Base-by-base conservation (phyloP, 1,284 basidiomycete species). In the Boletus smithii region DNA sequence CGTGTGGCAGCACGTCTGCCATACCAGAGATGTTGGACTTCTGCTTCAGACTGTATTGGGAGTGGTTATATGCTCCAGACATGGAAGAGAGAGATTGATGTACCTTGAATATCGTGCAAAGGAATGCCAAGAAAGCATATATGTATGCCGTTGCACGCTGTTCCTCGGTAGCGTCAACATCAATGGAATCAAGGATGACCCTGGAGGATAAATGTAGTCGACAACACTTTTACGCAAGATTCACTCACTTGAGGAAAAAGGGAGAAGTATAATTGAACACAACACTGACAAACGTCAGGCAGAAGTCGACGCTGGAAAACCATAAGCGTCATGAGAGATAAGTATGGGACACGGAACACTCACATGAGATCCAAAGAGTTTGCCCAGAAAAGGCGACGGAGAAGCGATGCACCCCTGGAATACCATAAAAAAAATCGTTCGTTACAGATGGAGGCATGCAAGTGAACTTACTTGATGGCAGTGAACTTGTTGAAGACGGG, bases 321-420 rank as follows among this genome's bases (percentile, higher is more conserved):
- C 17, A 26, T 42, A 4, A 41, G 27, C 0, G 5, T 33, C 10
- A 16, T 13, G 17, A 27, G 20, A 20, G 8, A 20, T 10, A 17
- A 8, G 17, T 1, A 39, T 3, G 11, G n/a, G 18, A 34, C 14
- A 32, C 32, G 11, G 35, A 22, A 39, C 16, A 55, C 73, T 23
- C 37, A 76, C 77, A 80, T 65, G 24, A 95, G 56, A 65, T 94
- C 91, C 9, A 84, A 67, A 0, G 80, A 80, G 61, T 92, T 92
- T 5, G 85, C 80, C 7, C 71, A 71, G 62, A 82, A 77, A 7
- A 94, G 66, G 18, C 75, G 76, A 41, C 78, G 72, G 3, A 92
- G 64, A 2, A 94, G 77, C 0, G 79, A 76, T n/a, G 68, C 55
- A 5, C 69, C 65, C 34, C 73, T 76, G n/a, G 44, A 27, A 40